Evolutionary conservation across 495 filamentous ascomycete species (phyloP), one percentile per base, ranked within the genome.

Genomic region (Parmelia sp.): DNA sequence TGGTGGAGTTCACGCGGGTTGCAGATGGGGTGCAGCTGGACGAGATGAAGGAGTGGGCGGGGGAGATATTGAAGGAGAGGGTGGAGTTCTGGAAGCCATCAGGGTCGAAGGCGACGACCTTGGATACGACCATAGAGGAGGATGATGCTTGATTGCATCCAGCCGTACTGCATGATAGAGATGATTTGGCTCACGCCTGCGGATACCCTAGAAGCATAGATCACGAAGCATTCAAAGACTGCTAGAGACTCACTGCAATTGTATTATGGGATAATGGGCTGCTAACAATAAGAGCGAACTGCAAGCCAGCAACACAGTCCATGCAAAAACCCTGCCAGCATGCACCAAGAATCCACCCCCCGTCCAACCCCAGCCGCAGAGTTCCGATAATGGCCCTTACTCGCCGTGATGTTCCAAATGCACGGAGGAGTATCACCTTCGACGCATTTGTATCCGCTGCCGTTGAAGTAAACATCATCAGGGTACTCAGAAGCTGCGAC

Each of bases 1-100:
- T 98, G 51, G 82, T 86, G 31, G 94, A 97, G 75, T 97, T 98
- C 70, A 74, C 84, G 29, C 84, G 84, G 63, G 94, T 96, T 57
- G 84, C 87, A 44, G 76, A 70, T n/a, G 81, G 80, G 60, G 86
- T 98, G 64, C 82, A 82, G 67, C 75, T 93, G 66, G 82, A 84
- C 12, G 92, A 96, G 77, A 86, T 89, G 57, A 83, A 88, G 75
- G 84, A 75, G 36, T 98, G 95, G 94, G 85, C 83, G 4, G 81
- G 82, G 31, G 86, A 90, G 65, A 75, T 96, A 9, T 74, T 97
- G 65, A 76, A 78, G 70, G 95, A 98, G 79, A 79, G 93, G 51
- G 78, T 87, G 69, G 80, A 79, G 61, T 87, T 90, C 65, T 96
- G 91, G 92, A 79, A 80, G 55, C 58, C 63, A 2, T 4, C 67